Evolutionary conservation across 78 protist genomes (phyloP), one percentile per base, ranked within the genome.

Genomic region (Cavenderia fasciculata): DNA sequence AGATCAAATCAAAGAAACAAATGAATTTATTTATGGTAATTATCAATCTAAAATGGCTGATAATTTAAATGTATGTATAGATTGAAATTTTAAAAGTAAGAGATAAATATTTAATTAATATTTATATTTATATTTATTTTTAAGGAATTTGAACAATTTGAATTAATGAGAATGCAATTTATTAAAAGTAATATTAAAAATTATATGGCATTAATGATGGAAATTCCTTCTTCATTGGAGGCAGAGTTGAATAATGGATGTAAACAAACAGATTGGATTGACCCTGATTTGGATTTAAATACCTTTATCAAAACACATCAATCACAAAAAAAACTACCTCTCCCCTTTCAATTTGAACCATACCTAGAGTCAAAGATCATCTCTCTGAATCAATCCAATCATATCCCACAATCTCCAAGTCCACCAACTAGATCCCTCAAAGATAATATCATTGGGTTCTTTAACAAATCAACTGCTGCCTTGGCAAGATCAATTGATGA

Each of bases 71-170:
- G 84, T 74, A 74, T 16, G 6, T 74, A 18, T 14, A 7, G 2
- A 52, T 11, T 6, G 12, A 40, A 33, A 1, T n/a, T n/a, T n/a
- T n/a, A n/a, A n/a, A n/a, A n/a, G n/a, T n/a, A n/a, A n/a, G n/a
- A n/a, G n/a, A n/a, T n/a, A n/a, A n/a, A n/a, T n/a, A n/a, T n/a
- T n/a, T n/a, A n/a, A n/a, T n/a, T n/a, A 71, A 3, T 3, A 19
- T 29, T 54, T 51, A 1, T 52, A n/a, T 18, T 2, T 31, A 36
- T 3, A 27, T 31, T 27, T 14, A 34, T 36, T 31, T 29, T 1
- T 25, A 36, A 71, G 61, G 88, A 78, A 51, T 78, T 78, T 65
- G 76, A 78, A 78, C 88, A 78, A 52, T 78, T 78, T 66, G 88
- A 78, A 78, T 62, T 40, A 31, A 78, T 69, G 66, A 78, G 88